These are phyloP conservation scores for Abrus precatorius DNA, from an alignment of 306 rosid genomes.

Conservation along the genomic window DNA sequence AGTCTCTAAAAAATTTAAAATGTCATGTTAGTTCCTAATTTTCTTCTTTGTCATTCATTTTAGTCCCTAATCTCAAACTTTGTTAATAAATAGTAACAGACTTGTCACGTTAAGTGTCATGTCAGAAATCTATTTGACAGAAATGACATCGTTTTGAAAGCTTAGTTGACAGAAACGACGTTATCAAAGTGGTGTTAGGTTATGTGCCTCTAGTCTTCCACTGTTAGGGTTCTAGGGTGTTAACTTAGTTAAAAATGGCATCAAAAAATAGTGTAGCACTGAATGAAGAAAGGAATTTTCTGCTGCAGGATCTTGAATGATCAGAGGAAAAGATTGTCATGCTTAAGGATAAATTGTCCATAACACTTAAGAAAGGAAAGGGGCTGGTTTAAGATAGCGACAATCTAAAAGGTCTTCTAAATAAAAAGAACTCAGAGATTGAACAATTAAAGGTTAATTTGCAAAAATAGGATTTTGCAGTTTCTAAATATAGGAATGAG, in stretches of 20 bases:
- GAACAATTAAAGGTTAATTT: conserved; percentile 71
- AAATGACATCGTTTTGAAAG: no score
- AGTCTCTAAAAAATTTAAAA: no score
- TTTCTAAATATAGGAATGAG: conserved; percentile 68
- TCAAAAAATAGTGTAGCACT: conserved; percentile 66
- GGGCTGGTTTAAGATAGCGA: conserved; percentile 97
- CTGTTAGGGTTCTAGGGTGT: conserved; percentile 35
- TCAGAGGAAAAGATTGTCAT: conserved; percentile 79
- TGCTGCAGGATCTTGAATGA: conserved; percentile 75
- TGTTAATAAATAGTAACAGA: no score
- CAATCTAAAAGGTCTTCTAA: conserved; percentile 75
- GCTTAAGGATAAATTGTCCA: conserved; percentile 91
- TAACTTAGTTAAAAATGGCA: conserved; percentile 63
- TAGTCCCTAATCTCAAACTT: no score
- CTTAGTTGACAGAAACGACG: no score
- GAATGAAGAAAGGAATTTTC: conserved; percentile 74
- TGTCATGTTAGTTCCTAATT: no score
- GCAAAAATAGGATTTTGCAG: conserved; percentile 69
- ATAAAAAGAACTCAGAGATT: conserved; percentile 81
- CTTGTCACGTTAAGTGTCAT: no score
- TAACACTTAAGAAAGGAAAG: conserved; percentile 99
- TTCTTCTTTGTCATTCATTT: no score
- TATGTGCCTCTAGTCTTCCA: no score
- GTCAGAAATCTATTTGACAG: no score
- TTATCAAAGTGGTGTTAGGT: no score